A percentile compares a stretch with the other conserved stretches of the same genome.
Evolutionary conservation across 768 basidiomycete genomes (phyloP).

Genomic region (Cyclocybe cylindracea): DNA sequence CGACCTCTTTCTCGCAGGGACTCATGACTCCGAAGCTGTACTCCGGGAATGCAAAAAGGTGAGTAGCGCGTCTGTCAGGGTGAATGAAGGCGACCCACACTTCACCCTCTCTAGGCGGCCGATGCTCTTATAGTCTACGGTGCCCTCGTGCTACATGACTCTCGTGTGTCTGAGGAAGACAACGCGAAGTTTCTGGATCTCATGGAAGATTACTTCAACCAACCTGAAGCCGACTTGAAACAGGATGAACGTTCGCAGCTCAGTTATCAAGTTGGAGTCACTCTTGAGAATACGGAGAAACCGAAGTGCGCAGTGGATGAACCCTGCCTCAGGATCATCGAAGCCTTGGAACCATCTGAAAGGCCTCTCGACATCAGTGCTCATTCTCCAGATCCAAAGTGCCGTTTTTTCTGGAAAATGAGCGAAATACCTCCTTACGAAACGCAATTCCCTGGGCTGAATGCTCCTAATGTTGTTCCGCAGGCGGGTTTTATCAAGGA

Average conservation of each 20-base stretch:
- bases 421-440: slow-evolving; percentile 70
- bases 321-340: slow-evolving; percentile 81
- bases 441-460: slow-evolving; percentile 74
- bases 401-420: slow-evolving; percentile 93
- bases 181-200: slow-evolving; percentile 85
- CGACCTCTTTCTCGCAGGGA: slow-evolving; percentile 61
- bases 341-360: slow-evolving; percentile 71
- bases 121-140: slow-evolving; percentile 83
- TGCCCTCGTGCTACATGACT: slow-evolving; percentile 84
- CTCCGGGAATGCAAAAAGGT: slow-evolving; percentile 70
- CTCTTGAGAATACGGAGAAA: slow-evolving; percentile 95
- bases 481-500: slow-evolving; percentile 53
- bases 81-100: slow-evolving; percentile 2
- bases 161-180: slow-evolving; percentile 79
- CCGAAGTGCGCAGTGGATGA: slow-evolving; percentile 84
- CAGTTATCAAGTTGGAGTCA: slow-evolving; percentile 91
- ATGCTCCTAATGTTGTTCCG: slow-evolving; percentile 84
- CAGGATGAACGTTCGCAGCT: slow-evolving; percentile 84
- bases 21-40: slow-evolving; percentile 46
- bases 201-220: slow-evolving; percentile 91
- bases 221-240: slow-evolving; percentile 59
- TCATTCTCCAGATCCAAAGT: slow-evolving; percentile 90
- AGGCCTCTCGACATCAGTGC: slow-evolving; percentile 82
- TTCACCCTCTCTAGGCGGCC: slow-evolving; percentile 57
- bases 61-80: slow-evolving; percentile 6